Evolutionary conservation across 2,329 filamentous ascomycete species (phyloP), one percentile per base, ranked within the genome.

Genomic region (Alternaria ethzedia): DNA sequence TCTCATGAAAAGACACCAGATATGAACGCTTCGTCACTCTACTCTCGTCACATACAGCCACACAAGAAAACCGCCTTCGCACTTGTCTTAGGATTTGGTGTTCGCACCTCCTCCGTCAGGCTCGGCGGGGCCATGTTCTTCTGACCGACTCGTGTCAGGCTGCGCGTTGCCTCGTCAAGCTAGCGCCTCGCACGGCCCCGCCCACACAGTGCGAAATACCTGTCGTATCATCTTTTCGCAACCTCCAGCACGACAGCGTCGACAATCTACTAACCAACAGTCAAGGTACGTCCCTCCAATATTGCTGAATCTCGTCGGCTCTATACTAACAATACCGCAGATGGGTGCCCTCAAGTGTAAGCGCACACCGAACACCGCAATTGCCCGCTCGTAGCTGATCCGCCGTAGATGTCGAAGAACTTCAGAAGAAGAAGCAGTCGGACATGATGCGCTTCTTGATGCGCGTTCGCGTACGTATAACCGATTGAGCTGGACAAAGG

Each of bases 341-440:
- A 97, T 97, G 96, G 96, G 96, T 92, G 95, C 95, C 89, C 93
- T 97, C 86, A 99, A 99, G 89, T 99, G 74, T 76, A 71, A 65
- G 72, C 63, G 17, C 52, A 47, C 36, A 67, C 26, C 20, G 21
- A 46, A 52, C 17, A 10, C 17, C 55, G 50, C 58, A 59, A 52
- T 46, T 28, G 32, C 52, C 50, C 51, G 57, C 45, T 21, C 58
- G 51, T 97, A 61, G 63, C 70, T 76, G 67, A 76, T 67, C 15
- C 54, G 54, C 50, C 32, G 54, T 56, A 76, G 74, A 82, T 89
- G 93, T 99, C 87, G 96, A 99, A 91, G 96, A 99, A 90, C 92
- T 99, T 88, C 94, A 97, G 86, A 98, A 99, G 94, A 97, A 97
- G 93, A 99, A 99, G 94, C 96, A 99, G 91, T 97, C 93, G 85